Base-by-base conservation (phyloP, 2,329 filamentous ascomycete species). In the Sclerotinia spermophila region DNA sequence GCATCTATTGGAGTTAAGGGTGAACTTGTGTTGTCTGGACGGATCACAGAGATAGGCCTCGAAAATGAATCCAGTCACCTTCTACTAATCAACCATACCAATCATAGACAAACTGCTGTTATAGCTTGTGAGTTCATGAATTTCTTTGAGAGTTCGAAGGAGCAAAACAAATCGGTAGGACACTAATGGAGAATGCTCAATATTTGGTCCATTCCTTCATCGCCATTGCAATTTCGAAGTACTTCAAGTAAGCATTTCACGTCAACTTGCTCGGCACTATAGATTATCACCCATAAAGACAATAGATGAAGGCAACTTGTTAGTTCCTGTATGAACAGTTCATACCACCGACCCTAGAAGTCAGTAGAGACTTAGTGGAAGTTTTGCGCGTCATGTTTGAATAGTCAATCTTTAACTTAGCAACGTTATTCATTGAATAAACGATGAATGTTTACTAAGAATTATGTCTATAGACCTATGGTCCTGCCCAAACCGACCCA, bases 21-120 rank as follows among this genome's bases (percentile, higher is more conserved):
- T 30, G 77, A 85, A 82, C 64, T 84, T 76, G 24, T 86, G 79
- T 21, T 86, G 38, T 58, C 55, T 58, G 33, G 21, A 58, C 13
- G 21, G 48, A 27, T 53, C n/a, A 53, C 48, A 27, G n/a, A 58
- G 33, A 58, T n/a, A 58, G 21, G 17, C 24, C 27, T 7, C 33
- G 15, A 10, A 33, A 10, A 55, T 5, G 15, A 19, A 58, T n/a
- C 6, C 55, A 38, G 35, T 35, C 24, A 33, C 1, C 13, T 35
- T 3, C 10, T 35, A 35, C 33, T 56, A 35, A 56, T 53, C 48
- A 51, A 51, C 24, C 11, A 53, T 8, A 30, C 3, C n/a, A 53
- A 27, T 53, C n/a, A 53, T n/a, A 53, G 6, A 27, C 5, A n/a
- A n/a, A 1, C 48, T 27, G 13, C 5, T 27, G 13, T 17, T 53